Conservation (phyloP, 2,329 filamentous ascomycete species). For the Nigrospora oryzae region DNA sequence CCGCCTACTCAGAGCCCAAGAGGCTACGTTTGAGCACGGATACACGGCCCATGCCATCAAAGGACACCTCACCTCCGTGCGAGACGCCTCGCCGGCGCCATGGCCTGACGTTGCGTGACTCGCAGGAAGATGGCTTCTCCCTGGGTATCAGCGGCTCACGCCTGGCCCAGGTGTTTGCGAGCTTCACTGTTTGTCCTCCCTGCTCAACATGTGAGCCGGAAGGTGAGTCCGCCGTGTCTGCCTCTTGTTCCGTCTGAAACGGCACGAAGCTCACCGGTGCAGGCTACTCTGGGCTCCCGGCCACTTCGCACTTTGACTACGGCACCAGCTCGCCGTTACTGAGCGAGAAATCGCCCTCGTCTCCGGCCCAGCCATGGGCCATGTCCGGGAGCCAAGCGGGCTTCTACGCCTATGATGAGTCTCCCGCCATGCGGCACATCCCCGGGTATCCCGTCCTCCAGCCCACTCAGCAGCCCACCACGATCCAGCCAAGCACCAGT, state of each 20-base stretch:
- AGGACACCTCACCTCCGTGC: conserved; percentile 13
- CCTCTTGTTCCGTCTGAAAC: background rate
- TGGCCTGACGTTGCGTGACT: conserved; percentile 7
- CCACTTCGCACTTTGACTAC: conserved; percentile 14
- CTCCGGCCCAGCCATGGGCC: conserved; percentile 13
- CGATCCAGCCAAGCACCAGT: conserved; percentile 19
- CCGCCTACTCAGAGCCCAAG: conserved; percentile 14
- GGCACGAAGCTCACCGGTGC: background rate
- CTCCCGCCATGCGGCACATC: conserved; percentile 19
- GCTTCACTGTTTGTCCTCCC: conserved; percentile 25
- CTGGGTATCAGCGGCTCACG: conserved; percentile 18
- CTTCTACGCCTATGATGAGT: conserved; percentile 20
- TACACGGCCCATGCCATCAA: conserved; percentile 13
- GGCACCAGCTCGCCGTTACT: conserved; percentile 13
- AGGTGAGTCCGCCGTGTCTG: conserved; percentile 16
- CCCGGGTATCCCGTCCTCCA: conserved; percentile 27
- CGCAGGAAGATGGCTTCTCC: conserved; percentile 7
- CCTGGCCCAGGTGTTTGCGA: conserved; percentile 22
- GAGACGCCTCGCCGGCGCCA: conserved; percentile 9
- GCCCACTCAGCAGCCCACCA: conserved; percentile 16
- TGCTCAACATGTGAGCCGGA: conserved; percentile 23
- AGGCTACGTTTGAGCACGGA: conserved; percentile 17
- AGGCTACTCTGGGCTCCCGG: conserved; percentile 18
- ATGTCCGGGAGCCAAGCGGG: conserved; percentile 15
- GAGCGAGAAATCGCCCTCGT: conserved; percentile 13